These are phyloP conservation scores for Cladosporium sp. DNA, from an alignment of 2,329 filamentous ascomycete genomes.

Conservation along the genomic window DNA sequence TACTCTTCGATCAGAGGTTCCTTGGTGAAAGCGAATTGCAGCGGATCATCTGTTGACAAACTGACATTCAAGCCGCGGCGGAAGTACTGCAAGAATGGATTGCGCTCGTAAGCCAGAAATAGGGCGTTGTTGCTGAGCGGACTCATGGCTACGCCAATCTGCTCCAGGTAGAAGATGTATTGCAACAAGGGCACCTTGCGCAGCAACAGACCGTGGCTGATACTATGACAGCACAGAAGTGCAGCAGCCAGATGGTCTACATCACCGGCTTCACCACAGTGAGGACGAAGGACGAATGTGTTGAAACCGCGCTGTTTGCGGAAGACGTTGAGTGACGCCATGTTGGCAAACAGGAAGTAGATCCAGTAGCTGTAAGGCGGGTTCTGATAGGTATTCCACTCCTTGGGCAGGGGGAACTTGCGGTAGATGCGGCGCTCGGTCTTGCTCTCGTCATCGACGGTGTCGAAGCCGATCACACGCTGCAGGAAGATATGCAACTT, in stretches of 20 bases:
- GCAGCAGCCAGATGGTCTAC: slow-evolving; percentile 93
- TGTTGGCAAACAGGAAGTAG: slow-evolving; percentile 94
- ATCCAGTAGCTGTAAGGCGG: slow-evolving; percentile 99
- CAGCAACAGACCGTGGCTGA: slow-evolving; percentile 88
- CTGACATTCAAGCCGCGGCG: slow-evolving; percentile 92
- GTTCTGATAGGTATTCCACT: slow-evolving; percentile 90
- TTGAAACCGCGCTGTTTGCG: slow-evolving; percentile 90
- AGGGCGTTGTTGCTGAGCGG: slow-evolving; percentile 96
- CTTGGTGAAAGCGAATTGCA: slow-evolving; percentile 98
- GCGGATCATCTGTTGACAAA: slow-evolving; percentile 89
- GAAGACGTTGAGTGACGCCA: slow-evolving; percentile 87
- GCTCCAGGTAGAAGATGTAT: slow-evolving; percentile 96
- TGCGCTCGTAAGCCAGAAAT: slow-evolving; percentile 94
- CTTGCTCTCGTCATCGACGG: slow-evolving; percentile 98
- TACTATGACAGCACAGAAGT: slow-evolving; percentile 89
- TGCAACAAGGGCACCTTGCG: slow-evolving; percentile 93
- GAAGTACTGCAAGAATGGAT: slow-evolving; percentile 95
- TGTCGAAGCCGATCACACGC: slow-evolving; percentile 93
- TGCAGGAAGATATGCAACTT: slow-evolving; percentile 95
- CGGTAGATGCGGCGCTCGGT: slow-evolving; percentile 88
- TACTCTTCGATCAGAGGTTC: slow-evolving; percentile 98
- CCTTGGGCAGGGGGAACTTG: slow-evolving; percentile 87
- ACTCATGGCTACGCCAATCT: slow-evolving; percentile 99
- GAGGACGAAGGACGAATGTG: slow-evolving; percentile 86
- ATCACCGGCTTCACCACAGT: slow-evolving; percentile 95